A percentile compares a stretch with the other conserved stretches of the same genome.
Conservation (phyloP, 2,329 filamentous ascomycete genomes). For the Curvularia sp. region DNA sequence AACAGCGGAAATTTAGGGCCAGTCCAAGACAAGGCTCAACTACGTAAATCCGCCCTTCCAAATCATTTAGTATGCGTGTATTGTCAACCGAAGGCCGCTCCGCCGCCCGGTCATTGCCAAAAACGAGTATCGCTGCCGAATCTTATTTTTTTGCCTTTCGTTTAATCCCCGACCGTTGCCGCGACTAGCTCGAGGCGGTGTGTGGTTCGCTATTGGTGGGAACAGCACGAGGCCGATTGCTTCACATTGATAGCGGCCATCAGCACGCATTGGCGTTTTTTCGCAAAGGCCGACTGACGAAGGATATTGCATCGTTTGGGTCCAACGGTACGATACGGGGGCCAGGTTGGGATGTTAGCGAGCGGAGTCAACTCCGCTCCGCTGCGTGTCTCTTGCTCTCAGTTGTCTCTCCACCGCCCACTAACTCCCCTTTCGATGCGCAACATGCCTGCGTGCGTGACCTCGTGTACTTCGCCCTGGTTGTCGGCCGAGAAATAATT, state of each 20-base stretch:
- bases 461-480: neutral
- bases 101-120: neutral
- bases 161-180: neutral
- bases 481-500: neutral
- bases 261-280: neutral
- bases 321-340: neutral
- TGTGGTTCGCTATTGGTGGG: neutral
- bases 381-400: neutral
- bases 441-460: neutral
- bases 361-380: slow-evolving; percentile 3
- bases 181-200: neutral
- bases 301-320: neutral
- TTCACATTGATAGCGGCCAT: neutral
- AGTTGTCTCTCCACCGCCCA: neutral
- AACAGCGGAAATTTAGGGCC: too few species aligned
- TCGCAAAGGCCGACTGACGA: neutral
- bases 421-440: neutral
- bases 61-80: neutral
- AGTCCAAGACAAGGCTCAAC: too few species aligned
- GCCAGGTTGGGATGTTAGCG: neutral
- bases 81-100: neutral
- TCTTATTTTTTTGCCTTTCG: neutral
- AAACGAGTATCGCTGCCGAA: neutral
- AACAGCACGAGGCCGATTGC: neutral
- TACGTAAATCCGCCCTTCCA: neutral